Conservation (phyloP, 768 basidiomycete genomes). For the Amanita rubescens region DNA sequence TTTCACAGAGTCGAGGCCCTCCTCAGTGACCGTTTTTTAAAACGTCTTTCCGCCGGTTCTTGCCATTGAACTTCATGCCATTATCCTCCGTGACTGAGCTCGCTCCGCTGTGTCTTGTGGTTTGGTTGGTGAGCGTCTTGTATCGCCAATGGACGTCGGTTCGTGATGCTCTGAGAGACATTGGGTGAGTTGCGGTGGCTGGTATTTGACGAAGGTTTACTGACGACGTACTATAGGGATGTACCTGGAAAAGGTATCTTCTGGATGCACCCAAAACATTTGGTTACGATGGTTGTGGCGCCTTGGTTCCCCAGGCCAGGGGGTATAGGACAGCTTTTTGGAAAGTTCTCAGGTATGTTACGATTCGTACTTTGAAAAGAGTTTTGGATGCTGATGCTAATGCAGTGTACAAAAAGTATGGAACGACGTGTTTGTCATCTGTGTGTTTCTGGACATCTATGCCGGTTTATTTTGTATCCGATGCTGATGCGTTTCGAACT, state of each 20-base stretch:
- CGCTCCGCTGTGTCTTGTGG: too few species aligned
- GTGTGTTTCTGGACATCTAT: conserved; percentile 22
- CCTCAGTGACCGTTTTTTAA: too few species aligned
- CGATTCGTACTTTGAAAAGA: too few species aligned
- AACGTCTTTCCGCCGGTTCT: too few species aligned
- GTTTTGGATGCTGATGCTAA: background rate
- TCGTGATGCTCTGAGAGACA: background rate
- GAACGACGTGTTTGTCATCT: conserved; percentile 32
- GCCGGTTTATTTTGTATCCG: conserved; percentile 34
- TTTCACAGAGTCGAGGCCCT: too few species aligned
- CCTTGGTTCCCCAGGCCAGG: conserved; percentile 25
- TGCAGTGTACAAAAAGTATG: conserved; percentile 30
- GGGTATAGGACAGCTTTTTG: conserved; percentile 25
- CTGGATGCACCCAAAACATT: conserved; percentile 24
- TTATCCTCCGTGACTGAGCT: too few species aligned
- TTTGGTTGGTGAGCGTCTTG: background rate
- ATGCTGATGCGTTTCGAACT: conserved; percentile 32
- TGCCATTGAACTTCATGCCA: too few species aligned
- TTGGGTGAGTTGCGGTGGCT: too few species aligned
- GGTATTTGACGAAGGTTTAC: too few species aligned
- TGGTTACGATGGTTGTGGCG: conserved; percentile 18
- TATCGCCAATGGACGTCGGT: background rate
- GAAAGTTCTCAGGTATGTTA: conserved; percentile 29
- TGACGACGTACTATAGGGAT: too few species aligned
- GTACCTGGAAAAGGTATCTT: background rate